phyloP scores from a whole-genome alignment of 2,329 filamentous ascomycete species.

The Diplodia seriata region DNA sequence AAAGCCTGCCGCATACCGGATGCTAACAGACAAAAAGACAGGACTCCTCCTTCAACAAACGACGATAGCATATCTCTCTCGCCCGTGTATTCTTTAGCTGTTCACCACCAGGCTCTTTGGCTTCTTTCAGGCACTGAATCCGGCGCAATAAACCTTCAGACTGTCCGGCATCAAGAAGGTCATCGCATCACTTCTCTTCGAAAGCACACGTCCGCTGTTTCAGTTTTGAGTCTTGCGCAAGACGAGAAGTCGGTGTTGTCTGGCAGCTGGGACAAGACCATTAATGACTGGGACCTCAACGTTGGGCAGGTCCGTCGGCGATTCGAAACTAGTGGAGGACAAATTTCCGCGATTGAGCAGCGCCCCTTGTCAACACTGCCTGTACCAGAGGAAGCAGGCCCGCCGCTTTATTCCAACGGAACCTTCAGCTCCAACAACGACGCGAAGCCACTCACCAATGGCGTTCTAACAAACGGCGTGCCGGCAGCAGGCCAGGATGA shows the following conservation, averaged over 20 bases:
- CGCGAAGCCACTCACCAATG: slow-evolving; percentile 64
- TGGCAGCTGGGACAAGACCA: slow-evolving; percentile 94
- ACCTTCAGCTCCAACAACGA: slow-evolving; percentile 80
- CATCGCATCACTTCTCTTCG: slow-evolving; percentile 83
- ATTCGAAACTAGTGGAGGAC: slow-evolving; percentile 78
- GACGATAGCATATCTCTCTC: slow-evolving; percentile 71
- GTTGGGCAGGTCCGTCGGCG: slow-evolving; percentile 77
- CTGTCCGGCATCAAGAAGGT: slow-evolving; percentile 91
- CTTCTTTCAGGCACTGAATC: slow-evolving; percentile 88
- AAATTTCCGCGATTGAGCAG: slow-evolving; percentile 88
- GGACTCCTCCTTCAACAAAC: slow-evolving; percentile 42
- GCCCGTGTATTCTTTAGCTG: slow-evolving; percentile 91
- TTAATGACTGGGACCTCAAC: slow-evolving; percentile 94
- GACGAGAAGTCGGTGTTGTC: slow-evolving; percentile 89
- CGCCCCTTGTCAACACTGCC: slow-evolving; percentile 77
- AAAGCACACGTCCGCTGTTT: slow-evolving; percentile 89
- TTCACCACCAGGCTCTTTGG: slow-evolving; percentile 90
- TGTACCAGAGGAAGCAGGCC: slow-evolving; percentile 76
- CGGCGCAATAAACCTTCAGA: slow-evolving; percentile 91
- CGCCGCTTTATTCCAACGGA: slow-evolving; percentile 58
- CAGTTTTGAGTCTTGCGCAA: slow-evolving; percentile 78
- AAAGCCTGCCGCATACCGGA: not conserved
- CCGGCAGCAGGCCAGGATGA: slow-evolving; percentile 47
- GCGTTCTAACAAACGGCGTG: slow-evolving; percentile 55
- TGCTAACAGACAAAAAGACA: slow-evolving; percentile 36